phyloP scores from a whole-genome alignment of 768 basidiomycete genomes.

The Ramaria sp. region DNA sequence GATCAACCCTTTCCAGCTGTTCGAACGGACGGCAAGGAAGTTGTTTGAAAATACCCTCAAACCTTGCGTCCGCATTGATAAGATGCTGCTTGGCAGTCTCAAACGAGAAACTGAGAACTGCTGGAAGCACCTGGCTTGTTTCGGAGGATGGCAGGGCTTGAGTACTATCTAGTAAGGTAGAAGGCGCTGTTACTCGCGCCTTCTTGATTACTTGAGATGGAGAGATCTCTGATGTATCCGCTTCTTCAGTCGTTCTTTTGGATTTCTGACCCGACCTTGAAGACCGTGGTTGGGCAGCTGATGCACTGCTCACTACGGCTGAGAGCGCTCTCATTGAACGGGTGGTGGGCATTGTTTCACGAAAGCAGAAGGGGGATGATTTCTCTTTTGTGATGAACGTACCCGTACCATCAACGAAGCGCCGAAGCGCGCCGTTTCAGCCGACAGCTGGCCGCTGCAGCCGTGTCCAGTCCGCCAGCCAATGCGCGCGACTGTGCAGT shows the following conservation, averaged over 20 bases:
- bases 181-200: background rate
- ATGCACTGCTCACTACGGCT: background rate
- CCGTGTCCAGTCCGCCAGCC: too few relatives aligned
- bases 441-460: too few relatives aligned
- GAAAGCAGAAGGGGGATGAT: background rate
- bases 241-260: background rate
- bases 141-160: background rate
- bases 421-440: background rate
- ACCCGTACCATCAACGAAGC: background rate
- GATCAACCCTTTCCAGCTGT: conserved; percentile 64
- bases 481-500: too few relatives aligned
- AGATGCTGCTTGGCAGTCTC: conserved; percentile 68
- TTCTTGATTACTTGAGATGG: background rate
- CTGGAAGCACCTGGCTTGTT: conserved; percentile 43
- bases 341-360: conserved; percentile 4
- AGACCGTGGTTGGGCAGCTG: background rate
- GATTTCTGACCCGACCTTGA: background rate
- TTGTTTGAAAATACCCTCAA: conserved; percentile 52
- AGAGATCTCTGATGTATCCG: background rate
- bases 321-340: conserved; percentile 6
- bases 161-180: background rate
- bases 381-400: background rate
- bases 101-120: conserved; percentile 66
- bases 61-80: conserved; percentile 54
- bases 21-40: conserved; percentile 72